These are phyloP conservation scores for Acanthamoeba sp. DNA, from an alignment of 208 protist genomes.

Conservation along the genomic window DNA sequence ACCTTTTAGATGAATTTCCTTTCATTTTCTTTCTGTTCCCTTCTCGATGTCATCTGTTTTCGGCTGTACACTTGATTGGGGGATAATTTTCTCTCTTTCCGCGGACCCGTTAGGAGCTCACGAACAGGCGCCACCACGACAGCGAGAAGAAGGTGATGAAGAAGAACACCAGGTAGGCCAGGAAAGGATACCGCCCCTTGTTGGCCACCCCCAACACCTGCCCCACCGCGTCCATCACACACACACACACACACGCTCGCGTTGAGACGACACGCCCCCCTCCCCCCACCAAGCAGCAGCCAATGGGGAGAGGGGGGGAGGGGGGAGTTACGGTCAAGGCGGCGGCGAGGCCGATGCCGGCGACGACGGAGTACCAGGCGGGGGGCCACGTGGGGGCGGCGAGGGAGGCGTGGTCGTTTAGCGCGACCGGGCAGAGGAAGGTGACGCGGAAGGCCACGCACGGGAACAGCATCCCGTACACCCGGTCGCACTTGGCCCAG, in stretches of 20 bases:
- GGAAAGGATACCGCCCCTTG: conserved; percentile 37
- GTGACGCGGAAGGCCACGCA: conserved; percentile 62
- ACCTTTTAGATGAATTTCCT: no score
- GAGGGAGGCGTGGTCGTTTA: neutral
- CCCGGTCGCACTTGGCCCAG: conserved; percentile 84
- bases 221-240: neutral
- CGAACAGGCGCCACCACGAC: conserved; percentile 32
- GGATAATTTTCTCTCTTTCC: no score
- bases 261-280: no score
- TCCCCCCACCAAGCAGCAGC: no score
- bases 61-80: no score
- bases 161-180: conserved; percentile 60
- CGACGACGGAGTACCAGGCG: neutral
- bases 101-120: conserved; percentile 1
- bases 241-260: neutral
- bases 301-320: no score
- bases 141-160: conserved; percentile 49
- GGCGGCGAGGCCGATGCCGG: neutral
- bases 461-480: conserved; percentile 78
- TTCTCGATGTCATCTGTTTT: no score
- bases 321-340: neutral
- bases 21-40: no score
- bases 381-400: neutral
- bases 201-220: conserved; percentile 43
- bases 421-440: neutral